Base-by-base conservation (phyloP, 495 filamentous ascomycete species). In the Mytilinidion resinicola region DNA sequence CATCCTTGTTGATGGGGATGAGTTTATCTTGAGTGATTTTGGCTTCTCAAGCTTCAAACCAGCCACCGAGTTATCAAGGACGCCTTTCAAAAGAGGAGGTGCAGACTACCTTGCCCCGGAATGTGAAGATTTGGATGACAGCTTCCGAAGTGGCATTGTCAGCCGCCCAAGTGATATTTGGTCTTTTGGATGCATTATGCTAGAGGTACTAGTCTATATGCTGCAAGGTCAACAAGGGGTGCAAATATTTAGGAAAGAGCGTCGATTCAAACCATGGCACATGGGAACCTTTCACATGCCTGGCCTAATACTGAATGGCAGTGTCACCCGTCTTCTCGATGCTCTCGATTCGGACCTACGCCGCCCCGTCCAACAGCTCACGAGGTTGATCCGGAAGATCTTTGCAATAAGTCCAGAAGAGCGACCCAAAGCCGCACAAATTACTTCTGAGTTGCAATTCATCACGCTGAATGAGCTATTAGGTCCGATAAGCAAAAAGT, bases 111-210 rank as follows among this genome's bases (percentile, higher is more conserved):
- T 41, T 8, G 51, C 51, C 33, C 57, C 38, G 35, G 46, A 57
- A 41, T 54, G 33, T 19, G 54, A 57, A 37, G n/a, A n/a, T n/a
- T n/a, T n/a, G n/a, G n/a, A n/a, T n/a, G n/a, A n/a, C n/a, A n/a
- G n/a, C n/a, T n/a, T n/a, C n/a, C n/a, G n/a, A n/a, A 55, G 42
- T 4, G 11, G 20, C 15, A 25, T 53, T 6, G 57, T 68, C 25
- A 44, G 47, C 46, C 56, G 66, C 37, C 51, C 60, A 12, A 59
- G 59, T 14, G 69, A 71, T 53, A 61, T 70, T 34, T 71, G 69
- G 68, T 67, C 65, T 0, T 49, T 71, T 42, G 69, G 68, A 30
- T 71, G 68, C 51, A 67, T 71, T 25, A 56, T 71, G 19, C 48
- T 56, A 14, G 69, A 69, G 44, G 56, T 62, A 17, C 50, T 64